phyloP scores from a whole-genome alignment of 371 early-diverging fungal genomes.

The Mycotypha africana region DNA sequence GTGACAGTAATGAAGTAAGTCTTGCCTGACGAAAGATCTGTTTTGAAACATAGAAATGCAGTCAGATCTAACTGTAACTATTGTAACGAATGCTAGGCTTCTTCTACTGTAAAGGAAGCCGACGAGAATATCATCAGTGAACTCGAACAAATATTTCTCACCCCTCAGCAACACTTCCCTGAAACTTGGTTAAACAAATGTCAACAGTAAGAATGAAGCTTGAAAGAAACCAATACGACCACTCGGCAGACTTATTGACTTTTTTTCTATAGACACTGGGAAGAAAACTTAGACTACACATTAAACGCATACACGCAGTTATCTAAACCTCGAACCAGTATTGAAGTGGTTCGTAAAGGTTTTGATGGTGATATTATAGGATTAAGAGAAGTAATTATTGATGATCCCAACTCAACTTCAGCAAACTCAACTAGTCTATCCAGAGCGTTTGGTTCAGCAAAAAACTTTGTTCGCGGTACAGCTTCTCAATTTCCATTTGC shows the following conservation, averaged over 20 bases:
- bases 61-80: too few relatives aligned
- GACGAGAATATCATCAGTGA: conserved; percentile 30
- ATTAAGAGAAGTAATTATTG: conserved; percentile 35
- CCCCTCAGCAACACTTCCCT: conserved; percentile 42
- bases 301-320: conserved; percentile 37
- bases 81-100: too few relatives aligned
- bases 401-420: conserved; percentile 45
- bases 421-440: conserved; percentile 74
- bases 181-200: conserved; percentile 42
- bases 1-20: too few relatives aligned
- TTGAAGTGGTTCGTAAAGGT: conserved; percentile 43
- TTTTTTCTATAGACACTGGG: conserved; percentile 35
- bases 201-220: conserved; percentile 38
- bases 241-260: not conserved
- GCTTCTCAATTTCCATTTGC: conserved; percentile 74
- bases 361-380: conserved; percentile 50
- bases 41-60: too few relatives aligned
- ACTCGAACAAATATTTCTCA: conserved; percentile 42
- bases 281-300: conserved; percentile 42
- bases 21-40: too few relatives aligned
- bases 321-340: conserved; percentile 36
- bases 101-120: conserved; percentile 3
- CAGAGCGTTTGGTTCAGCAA: conserved; percentile 56
- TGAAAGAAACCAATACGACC: not conserved
- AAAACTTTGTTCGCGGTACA: conserved; percentile 72